Evolutionary conservation across 2,329 filamentous ascomycete species (phyloP).

Genomic region (Penicillium sp.): DNA sequence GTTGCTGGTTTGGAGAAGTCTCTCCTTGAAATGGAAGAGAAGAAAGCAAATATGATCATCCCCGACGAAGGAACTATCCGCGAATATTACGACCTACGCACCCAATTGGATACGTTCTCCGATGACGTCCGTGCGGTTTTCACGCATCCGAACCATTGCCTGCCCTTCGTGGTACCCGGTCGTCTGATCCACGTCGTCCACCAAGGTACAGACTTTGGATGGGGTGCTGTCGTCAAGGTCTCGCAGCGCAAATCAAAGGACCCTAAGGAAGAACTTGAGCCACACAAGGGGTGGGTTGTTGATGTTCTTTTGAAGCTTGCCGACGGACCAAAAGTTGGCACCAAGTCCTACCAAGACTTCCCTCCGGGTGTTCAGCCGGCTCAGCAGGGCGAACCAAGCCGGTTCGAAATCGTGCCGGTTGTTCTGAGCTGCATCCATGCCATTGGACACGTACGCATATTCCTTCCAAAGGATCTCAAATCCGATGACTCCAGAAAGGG

Average conservation of each 20-base stretch:
- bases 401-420: slow-evolving; percentile 82
- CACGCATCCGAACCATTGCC: slow-evolving; percentile 83
- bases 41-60: slow-evolving; percentile 73
- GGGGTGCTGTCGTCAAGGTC: slow-evolving; percentile 84
- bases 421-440: slow-evolving; percentile 82
- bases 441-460: slow-evolving; percentile 80
- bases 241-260: slow-evolving; percentile 67
- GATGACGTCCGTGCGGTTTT: slow-evolving; percentile 91
- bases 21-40: slow-evolving; percentile 73
- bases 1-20: slow-evolving; percentile 83
- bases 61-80: slow-evolving; percentile 85
- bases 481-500: slow-evolving; percentile 68
- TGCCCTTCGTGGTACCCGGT: slow-evolving; percentile 84
- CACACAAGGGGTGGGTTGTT: slow-evolving; percentile 78
- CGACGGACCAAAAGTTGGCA: slow-evolving; percentile 53
- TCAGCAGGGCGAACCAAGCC: slow-evolving; percentile 63
- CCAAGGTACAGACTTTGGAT: slow-evolving; percentile 80
- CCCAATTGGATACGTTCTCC: slow-evolving; percentile 79
- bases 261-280: slow-evolving; percentile 65
- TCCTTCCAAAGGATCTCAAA: slow-evolving; percentile 76
- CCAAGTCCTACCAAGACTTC: slow-evolving; percentile 65
- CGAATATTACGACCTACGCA: slow-evolving; percentile 88
- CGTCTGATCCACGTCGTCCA: slow-evolving; percentile 85
- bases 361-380: slow-evolving; percentile 64
- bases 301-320: slow-evolving; percentile 75